Evolutionary conservation across 306 rosid genomes (phyloP).

Genomic region (Acmispon strigosus): DNA sequence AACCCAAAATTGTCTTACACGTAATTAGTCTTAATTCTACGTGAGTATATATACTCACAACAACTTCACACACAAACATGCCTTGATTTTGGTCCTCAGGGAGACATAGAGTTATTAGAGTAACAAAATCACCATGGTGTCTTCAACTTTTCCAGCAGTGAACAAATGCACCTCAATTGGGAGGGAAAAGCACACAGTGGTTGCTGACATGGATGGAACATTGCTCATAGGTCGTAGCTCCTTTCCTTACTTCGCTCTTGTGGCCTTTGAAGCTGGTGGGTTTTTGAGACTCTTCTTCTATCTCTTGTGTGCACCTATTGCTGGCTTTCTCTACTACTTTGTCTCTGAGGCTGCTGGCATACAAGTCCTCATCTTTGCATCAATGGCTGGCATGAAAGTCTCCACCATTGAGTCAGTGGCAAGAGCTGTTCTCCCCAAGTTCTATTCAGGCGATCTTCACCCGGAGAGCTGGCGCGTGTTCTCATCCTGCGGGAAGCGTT

Average conservation of each 20-base stretch:
- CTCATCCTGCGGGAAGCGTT: constrained; percentile 55
- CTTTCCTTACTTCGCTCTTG: constrained; percentile 69
- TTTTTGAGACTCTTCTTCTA: constrained; percentile 53
- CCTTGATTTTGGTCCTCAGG: background rate
- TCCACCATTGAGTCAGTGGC: constrained; percentile 64
- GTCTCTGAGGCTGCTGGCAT: constrained; percentile 74
- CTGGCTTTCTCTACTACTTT: constrained; percentile 62
- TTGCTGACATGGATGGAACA: constrained; percentile 88
- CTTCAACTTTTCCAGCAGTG: constrained; percentile 40
- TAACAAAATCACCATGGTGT: no score
- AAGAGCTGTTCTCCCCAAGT: constrained; percentile 71
- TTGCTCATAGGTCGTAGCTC: constrained; percentile 69
- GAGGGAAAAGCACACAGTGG: constrained; percentile 66
- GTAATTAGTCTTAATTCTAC: no score
- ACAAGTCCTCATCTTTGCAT: constrained; percentile 51
- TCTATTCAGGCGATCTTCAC: constrained; percentile 54
- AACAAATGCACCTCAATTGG: constrained; percentile 50
- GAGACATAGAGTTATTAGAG: background rate
- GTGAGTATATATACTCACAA: background rate
- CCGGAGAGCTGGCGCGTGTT: constrained; percentile 69
- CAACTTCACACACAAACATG: background rate
- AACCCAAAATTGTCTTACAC: background rate
- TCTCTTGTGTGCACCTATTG: constrained; percentile 54
- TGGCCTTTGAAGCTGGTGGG: constrained; percentile 82
- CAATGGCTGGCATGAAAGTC: constrained; percentile 53